Evolutionary conservation across 768 basidiomycete genomes (phyloP), one percentile per base, ranked within the genome.

Genomic region (Sarcodon aspratus): DNA sequence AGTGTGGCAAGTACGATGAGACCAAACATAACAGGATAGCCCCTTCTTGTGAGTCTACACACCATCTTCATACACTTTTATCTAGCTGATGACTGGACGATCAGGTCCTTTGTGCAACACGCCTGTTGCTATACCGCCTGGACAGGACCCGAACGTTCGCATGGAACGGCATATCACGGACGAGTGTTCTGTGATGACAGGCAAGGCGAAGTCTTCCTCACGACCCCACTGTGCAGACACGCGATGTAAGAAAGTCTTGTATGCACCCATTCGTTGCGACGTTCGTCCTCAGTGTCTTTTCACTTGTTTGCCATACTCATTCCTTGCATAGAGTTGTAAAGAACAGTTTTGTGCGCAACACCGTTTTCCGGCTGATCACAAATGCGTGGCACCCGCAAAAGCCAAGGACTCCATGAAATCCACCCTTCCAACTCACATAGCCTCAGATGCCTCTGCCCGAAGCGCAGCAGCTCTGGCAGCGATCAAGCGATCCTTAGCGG

Each of bases 91-190:
- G 1, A 7, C 12, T 46, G 13, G 21, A 10, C 12, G 46, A 21
- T 45, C 50, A 83, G 85, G 85, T 56, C 89, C 89, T 3, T 64
- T 92, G 21, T 93, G 90, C 66, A 79, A 78, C 52, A 72, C 65
- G 3, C 86, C 86, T 1, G 78, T 92, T 9, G 78, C 85, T 3
- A 75, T 90, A 45, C 78, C 76, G n/a, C 78, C 73, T 0, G 82
- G 83, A 27, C 79, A 86, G 60, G 85, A 92, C 57, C 85, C 88
- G 9, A 92, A 92, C 55, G 64, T 78, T 37, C 75, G 80, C 44
- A 89, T 93, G 83, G 87, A 91, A 55, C 65, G 68, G 0, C 89
- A 92, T 60, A 74, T 93, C 54, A 67, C 59, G 18, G 69, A 58
- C 0, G 80, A 82, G 42, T 91, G 88, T 56, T 72, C 74, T 10